Base-by-base conservation (phyloP, 345 rosid genomes). In the Eucalyptus regnans region DNA sequence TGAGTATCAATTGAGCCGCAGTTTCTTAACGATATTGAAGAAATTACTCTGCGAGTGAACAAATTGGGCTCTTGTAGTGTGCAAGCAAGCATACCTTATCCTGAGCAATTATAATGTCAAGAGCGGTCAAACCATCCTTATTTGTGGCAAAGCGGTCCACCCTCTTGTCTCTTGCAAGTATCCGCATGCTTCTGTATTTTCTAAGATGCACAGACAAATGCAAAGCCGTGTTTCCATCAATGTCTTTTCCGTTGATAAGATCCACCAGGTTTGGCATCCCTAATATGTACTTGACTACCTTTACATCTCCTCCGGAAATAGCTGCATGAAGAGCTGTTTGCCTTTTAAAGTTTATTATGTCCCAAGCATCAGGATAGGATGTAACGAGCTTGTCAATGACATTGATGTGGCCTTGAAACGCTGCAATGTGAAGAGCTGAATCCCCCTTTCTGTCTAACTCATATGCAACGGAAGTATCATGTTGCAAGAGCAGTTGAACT, bases 171-270 rank as follows among this genome's bases (percentile, higher is more conserved):
- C 7, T 12, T 25, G n/a, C 66, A 58, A 58, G 3, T 7, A n/a
- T 66, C 41, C 4, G 41, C 0, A 2, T 15, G 10, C 17, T 7
- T 17, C 4, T 0, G 2, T 66, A 66, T 5, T 8, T 0, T 31
- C 9, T 8, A n/a, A 15, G 11, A 31, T 0, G 3, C 6, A 16
- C 2, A 64, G 18, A 3, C 76, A 64, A 64, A 64, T 64, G 76
- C 76, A 64, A n/a, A 14, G 76, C 76, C 5, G 41, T 14, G 37
- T 66, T 66, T 62, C 76, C 76, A 66, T 66, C 20, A 17, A 0
- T 15, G 37, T 66, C 76, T n/a, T 66, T 17, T 66, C 15, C 76
- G 3, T 66, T 66, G 11, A 66, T 66, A n/a, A 66, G 10, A 15
- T 7, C 3, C 37, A 15, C 1, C 9, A 1, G 76, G 10, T 66